Percentiles rank a stretch among this genome's conserved stretches.
These are phyloP conservation scores for carrot (Daucus carota) DNA, from an alignment of 129 eudicot species.

Conservation along the genomic window DH1_v3.0 NC_030386.2:19585501-19586000, in stretches of 20 bases:
- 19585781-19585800: constrained; percentile 14
- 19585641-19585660: not conserved
- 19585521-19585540: too few relatives aligned
- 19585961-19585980: constrained; percentile 18
- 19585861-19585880: not conserved
- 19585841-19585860: not conserved
- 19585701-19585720: not conserved
- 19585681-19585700: not conserved
- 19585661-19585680: not conserved
- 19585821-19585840: constrained; percentile 27
- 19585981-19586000: constrained; percentile 11
- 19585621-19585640: too few relatives aligned
- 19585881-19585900: not conserved
- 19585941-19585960: constrained; percentile 29
- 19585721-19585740: constrained; percentile 23
- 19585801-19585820: constrained; percentile 16
- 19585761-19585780: not conserved
- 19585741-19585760: constrained; percentile 22
- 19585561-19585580: too few relatives aligned
- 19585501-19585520: too few relatives aligned
- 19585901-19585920: not conserved
- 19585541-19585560: too few relatives aligned
- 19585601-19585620: too few relatives aligned
- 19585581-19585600: not conserved
- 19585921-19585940: not conserved